Base-by-base conservation (phyloP, 768 basidiomycete genomes). In the Suillus americanus region DNA sequence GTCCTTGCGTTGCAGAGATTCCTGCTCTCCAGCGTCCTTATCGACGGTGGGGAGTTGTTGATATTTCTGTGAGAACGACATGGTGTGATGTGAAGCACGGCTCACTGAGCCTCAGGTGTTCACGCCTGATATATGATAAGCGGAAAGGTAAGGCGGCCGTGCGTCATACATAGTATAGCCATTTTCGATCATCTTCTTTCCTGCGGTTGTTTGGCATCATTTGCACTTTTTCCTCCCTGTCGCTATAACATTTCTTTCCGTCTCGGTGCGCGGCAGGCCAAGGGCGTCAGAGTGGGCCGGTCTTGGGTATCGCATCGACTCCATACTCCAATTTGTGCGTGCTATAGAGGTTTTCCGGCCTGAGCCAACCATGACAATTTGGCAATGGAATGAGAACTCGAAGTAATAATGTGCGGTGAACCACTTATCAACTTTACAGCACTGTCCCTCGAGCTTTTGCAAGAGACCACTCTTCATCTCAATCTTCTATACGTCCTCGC, bases 11-110 rank as follows among this genome's bases (percentile, higher is more conserved):
- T 18, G 43, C 5, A 37, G 48, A 10, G 35, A 20, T 14, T 30
- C 25, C 7, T 14, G 50, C 33, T 64, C 63, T 9, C 23, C 69
- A 56, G 61, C 60, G 50, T 69, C 66, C 20, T 61, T 60, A 40
- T 71, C 69, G n/a, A 62, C 40, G 51, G 65, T 69, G 53, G 72
- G 60, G 48, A 77, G 66, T 9, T 57, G 75, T 37, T 75, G 62
- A 53, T 75, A 75, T 12, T 37, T 64, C n/a, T 70, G 66, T 67
- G 67, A 68, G 65, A 73, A 61, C 56, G 62, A 65, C 72, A 73
- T 75, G 33, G 40, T 18, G 33, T 40, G 56, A 18, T 6, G 13
- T 25, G n/a, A 54, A n/a, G 28, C 10, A 35, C 30, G 9, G 35
- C 54, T 55, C 33, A n/a, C 9, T 20, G 3, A 33, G 33, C 12